phyloP scores from a whole-genome alignment of 129 eudicot species.

The Artemisia argyi region DNA sequence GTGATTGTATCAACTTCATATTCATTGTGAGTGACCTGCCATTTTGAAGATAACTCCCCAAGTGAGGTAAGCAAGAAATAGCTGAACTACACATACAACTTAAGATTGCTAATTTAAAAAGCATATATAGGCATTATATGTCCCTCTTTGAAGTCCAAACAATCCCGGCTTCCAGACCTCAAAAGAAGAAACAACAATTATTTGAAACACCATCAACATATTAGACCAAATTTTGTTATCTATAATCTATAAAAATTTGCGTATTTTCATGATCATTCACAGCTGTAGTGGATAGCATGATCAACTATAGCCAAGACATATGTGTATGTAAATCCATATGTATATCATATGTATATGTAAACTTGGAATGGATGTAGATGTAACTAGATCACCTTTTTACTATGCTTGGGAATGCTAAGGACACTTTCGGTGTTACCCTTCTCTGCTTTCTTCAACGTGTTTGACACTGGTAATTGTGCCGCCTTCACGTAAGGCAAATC shows the following conservation, averaged over 20 bases:
- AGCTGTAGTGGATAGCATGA: neutral
- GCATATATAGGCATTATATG: neutral
- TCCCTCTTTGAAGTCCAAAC: neutral
- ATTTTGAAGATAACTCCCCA: constrained; percentile 12
- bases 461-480: constrained; percentile 67
- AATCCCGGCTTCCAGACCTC: neutral
- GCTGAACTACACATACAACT: neutral
- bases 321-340: neutral
- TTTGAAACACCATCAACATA: neutral
- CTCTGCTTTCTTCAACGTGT: constrained; percentile 58
- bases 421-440: constrained; percentile 52
- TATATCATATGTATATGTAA: neutral
- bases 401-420: constrained; percentile 71
- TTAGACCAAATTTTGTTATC: neutral
- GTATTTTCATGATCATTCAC: neutral
- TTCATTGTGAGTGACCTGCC: constrained; percentile 83
- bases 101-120: neutral
- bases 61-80: neutral
- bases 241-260: neutral
- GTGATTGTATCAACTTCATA: constrained; percentile 93
- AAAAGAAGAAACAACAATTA: neutral
- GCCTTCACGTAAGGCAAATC: constrained; percentile 22
- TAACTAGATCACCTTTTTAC: constrained; percentile 66
- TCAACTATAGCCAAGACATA: neutral
- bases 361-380: neutral